Percentiles rank a stretch among this genome's conserved stretches.
Evolutionary conservation across 441 rosid genomes (phyloP).

Genomic region (Erodium moschatum): DNA sequence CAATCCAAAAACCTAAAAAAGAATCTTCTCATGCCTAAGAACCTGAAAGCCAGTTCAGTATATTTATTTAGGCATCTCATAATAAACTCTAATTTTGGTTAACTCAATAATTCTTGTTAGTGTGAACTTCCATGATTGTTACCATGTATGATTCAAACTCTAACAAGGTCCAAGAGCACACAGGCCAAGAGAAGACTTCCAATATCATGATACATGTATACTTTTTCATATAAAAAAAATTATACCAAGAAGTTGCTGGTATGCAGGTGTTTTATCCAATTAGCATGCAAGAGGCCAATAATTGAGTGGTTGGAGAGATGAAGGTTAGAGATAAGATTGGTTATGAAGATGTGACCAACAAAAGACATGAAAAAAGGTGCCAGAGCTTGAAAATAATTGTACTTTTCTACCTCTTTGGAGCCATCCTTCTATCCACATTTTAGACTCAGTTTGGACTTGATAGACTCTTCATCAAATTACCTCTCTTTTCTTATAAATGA

Average conservation of each 20-base stretch:
- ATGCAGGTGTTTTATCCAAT: not conserved
- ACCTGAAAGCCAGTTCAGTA: not conserved
- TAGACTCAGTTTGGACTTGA: not conserved
- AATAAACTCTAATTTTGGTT: not conserved
- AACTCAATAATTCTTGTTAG: no score
- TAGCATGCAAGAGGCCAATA: not conserved
- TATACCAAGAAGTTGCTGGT: not conserved
- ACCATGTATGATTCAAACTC: no score
- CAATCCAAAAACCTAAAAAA: no score
- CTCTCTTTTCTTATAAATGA: not conserved
- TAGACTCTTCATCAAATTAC: not conserved
- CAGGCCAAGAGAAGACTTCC: no score
- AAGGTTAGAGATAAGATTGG: not conserved
- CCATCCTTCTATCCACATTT: not conserved
- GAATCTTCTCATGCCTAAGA: not conserved
- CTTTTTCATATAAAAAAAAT: no score
- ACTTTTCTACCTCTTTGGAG: not conserved
- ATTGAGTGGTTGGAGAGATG: not conserved
- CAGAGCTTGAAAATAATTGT: conserved; percentile 24
- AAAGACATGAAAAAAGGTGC: conserved; percentile 12
- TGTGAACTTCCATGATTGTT: no score
- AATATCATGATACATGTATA: not conserved
- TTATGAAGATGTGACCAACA: not conserved
- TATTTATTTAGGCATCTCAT: not conserved
- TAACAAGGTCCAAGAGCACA: no score